Conservation (phyloP, 495 filamentous ascomycete species). For the Neurospora cerealis region DNA sequence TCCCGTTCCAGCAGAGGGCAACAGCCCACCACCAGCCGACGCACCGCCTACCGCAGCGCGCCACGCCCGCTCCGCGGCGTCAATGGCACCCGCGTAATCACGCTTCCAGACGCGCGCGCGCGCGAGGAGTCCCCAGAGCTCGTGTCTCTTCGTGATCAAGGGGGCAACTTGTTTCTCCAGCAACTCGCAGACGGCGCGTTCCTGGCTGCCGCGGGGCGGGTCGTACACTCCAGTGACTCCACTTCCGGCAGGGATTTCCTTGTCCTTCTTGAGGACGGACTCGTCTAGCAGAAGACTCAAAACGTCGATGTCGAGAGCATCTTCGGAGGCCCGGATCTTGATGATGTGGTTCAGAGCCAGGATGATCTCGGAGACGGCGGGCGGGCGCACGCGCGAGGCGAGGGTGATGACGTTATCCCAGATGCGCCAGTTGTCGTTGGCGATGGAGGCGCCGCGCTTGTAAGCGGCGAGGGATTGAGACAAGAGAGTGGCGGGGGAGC, state of each 20-base stretch:
- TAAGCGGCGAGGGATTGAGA: conserved; percentile 71
- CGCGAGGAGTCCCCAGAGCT: conserved; percentile 65
- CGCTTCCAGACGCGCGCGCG: conserved; percentile 60
- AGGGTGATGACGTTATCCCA: conserved; percentile 94
- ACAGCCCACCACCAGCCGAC: conserved; percentile 10
- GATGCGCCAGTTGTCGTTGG: conserved; percentile 76
- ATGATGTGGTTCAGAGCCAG: conserved; percentile 63
- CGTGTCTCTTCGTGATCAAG: conserved; percentile 67
- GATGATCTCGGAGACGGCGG: conserved; percentile 63
- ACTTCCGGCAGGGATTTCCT: conserved; percentile 21
- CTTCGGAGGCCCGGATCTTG: conserved; percentile 63
- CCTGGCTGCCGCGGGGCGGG: conserved; percentile 34
- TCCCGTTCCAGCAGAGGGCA: conserved; percentile 5
- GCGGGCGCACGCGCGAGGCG: conserved; percentile 58
- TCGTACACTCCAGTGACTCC: conserved; percentile 24
- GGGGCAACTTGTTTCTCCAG: conserved; percentile 64
- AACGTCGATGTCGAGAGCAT: conserved; percentile 64
- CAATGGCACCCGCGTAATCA: conserved; percentile 59
- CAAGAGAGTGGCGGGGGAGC: conserved; percentile 50
- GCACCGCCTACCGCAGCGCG: conserved; percentile 46
- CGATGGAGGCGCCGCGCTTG: conserved; percentile 70
- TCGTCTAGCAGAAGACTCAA: conserved; percentile 63
- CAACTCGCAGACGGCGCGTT: conserved; percentile 54
- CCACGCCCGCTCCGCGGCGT: conserved; percentile 84
- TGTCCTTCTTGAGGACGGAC: conserved; percentile 36